Base-by-base conservation (phyloP, 306 rosid genomes). In the Comarum palustre region DNA sequence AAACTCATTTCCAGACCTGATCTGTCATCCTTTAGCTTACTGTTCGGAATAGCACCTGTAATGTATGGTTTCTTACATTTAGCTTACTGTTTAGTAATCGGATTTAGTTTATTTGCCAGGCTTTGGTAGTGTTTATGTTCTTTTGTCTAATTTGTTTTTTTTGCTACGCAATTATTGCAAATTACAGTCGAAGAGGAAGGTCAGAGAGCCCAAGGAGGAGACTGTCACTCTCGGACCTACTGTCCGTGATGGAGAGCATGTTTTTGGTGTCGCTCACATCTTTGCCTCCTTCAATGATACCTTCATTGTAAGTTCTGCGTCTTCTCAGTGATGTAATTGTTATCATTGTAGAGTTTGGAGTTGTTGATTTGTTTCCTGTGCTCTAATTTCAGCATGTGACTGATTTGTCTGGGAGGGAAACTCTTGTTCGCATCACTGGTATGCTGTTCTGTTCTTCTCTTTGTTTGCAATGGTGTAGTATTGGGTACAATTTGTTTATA, bases 331-430 rank as follows among this genome's bases (percentile, higher is more conserved):
- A 6, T 29, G 15, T 20, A 1, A 3, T 42, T 20, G 34, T n/a
- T 4, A 3, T 20, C 36, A 0, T 19, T 12, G 6, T 31, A 2
- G 8, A 60, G 66, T 25, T 27, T 67, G 34, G 3, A 31, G 47
- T 52, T 9, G 24, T 24, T 46, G 25, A 52, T 14, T 3, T 0
- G 0, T 24, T 51, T 22, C 31, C 7, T 60, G 6, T 63, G 2
- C 78, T 34, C 4, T 34, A 64, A 62, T 70, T 72, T 59, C 86
- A 92, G 98, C 98, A 90, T 72, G 96, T 88, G 17, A 92, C 98
- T 51, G 98, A 92, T 86, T 60, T 92, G 74, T 92, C 98, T 69
- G 98, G 98, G 19, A 79, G 96, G 43, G 98, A 92, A 83, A 92
- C 98, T 1, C 90, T 92, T 36, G 96, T 90, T 8, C 90, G 95